Evolutionary conservation across 2,329 filamentous ascomycete genomes (phyloP).

Genomic region (Monosporascus sp.): DNA sequence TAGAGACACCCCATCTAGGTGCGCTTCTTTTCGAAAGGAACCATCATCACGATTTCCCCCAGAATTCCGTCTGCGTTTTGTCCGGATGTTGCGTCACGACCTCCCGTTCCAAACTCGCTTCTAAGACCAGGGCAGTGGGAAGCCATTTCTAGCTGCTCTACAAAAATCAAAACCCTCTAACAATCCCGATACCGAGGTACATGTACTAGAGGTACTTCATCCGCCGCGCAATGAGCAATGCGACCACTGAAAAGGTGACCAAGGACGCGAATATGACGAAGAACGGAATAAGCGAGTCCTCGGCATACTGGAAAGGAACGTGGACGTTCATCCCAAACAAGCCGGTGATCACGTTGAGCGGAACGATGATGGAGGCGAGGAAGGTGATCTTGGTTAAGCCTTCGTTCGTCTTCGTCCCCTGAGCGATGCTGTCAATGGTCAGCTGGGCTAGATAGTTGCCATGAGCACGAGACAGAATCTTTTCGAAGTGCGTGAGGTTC

Average conservation of each 20-base stretch:
- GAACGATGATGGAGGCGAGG: conserved; percentile 90
- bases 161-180: no score
- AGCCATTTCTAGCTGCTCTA: no score
- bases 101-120: no score
- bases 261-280: conserved; percentile 56
- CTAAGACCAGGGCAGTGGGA: no score
- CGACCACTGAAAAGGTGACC: conserved; percentile 44
- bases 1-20: no score
- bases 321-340: conserved; percentile 83
- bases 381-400: conserved; percentile 93
- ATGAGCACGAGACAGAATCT: conserved; percentile 91
- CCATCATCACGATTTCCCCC: no score
- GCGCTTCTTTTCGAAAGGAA: no score
- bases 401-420: conserved; percentile 83
- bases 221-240: conserved; percentile 40
- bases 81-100: no score
- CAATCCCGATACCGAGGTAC: neutral
- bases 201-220: conserved; percentile 38
- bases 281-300: conserved; percentile 46
- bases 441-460: conserved; percentile 95
- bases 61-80: no score
- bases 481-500: conserved; percentile 91
- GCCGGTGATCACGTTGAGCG: conserved; percentile 85
- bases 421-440: conserved; percentile 82
- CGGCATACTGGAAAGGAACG: conserved; percentile 55